phyloP scores from a whole-genome alignment of 257 asterid genomes.

The Apocynum venetum region DNA sequence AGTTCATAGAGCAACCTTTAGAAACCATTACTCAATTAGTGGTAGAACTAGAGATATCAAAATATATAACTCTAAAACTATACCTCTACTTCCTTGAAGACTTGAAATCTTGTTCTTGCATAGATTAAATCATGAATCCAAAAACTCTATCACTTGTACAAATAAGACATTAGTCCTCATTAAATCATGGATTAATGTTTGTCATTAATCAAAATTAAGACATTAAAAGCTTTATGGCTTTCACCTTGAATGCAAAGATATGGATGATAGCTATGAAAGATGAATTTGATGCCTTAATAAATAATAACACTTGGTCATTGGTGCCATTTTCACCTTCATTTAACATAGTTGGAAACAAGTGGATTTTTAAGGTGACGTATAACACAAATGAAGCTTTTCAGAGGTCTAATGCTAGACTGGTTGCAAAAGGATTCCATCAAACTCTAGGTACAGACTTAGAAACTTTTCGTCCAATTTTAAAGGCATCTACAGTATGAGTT shows the following conservation, averaged over 20 bases:
- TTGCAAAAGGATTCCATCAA: background rate
- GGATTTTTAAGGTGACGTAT: background rate
- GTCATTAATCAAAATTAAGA: no score
- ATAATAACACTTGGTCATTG: background rate
- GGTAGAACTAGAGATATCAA: no score
- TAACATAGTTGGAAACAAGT: background rate
- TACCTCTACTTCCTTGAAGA: no score
- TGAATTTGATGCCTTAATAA: background rate
- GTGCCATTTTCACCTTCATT: background rate
- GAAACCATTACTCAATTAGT: no score
- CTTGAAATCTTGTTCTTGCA: no score
- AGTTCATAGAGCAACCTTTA: no score
- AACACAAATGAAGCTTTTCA: background rate
- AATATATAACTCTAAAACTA: no score
- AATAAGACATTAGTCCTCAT: no score
- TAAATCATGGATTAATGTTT: no score
- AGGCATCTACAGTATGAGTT: background rate
- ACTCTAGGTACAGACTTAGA: background rate
- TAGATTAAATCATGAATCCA: no score
- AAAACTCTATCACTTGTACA: no score
- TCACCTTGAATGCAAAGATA: accelerated
- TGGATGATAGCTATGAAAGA: background rate
- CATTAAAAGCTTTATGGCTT: no score
- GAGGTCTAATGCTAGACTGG: background rate
- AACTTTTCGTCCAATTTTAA: background rate